Conservation (phyloP, 2,329 filamentous ascomycete species). For the Malbranchea zuffiana region DNA sequence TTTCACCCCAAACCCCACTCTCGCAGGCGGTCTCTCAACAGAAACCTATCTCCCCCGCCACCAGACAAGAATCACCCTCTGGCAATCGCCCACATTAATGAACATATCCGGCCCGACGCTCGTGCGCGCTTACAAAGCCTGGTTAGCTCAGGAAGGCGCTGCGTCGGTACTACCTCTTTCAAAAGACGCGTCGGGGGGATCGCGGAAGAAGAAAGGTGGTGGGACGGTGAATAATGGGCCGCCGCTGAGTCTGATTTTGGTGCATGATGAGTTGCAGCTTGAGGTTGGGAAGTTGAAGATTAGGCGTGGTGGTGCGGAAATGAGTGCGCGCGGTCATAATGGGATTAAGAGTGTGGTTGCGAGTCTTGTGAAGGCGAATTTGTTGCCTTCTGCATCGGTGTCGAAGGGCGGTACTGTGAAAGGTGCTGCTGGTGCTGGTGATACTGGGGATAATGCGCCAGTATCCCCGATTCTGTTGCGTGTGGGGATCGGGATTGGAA, state of each 20-base stretch:
- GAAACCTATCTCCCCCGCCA: conserved; percentile 36
- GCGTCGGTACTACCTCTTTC: neutral
- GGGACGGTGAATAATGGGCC: conserved; percentile 2
- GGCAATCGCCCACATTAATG: conserved; percentile 71
- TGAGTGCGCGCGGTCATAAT: conserved; percentile 60
- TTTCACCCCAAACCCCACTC: conserved; percentile 37
- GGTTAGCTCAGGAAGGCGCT: conserved; percentile 15
- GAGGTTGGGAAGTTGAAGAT: conserved; percentile 57
- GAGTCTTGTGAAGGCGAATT: conserved; percentile 37
- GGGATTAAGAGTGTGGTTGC: conserved; percentile 58
- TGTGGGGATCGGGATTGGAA: conserved; percentile 77
- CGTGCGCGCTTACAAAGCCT: conserved; percentile 49
- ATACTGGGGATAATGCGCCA: neutral
- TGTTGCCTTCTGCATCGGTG: conserved; percentile 30
- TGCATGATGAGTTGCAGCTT: conserved; percentile 82
- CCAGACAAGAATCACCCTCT: conserved; percentile 50
- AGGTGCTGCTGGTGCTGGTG: conserved; percentile 1
- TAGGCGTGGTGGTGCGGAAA: conserved; percentile 45
- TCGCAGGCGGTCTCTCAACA: conserved; percentile 42
- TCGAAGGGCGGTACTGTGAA: conserved; percentile 28
- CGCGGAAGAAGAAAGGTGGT: conserved; percentile 19
- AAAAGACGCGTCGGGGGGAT: conserved; percentile 17
- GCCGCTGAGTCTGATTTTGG: conserved; percentile 51
- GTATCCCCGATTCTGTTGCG: conserved; percentile 39
- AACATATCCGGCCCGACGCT: conserved; percentile 70